Conservation (phyloP, 345 rosid genomes). For the Lepidium sativum region DNA sequence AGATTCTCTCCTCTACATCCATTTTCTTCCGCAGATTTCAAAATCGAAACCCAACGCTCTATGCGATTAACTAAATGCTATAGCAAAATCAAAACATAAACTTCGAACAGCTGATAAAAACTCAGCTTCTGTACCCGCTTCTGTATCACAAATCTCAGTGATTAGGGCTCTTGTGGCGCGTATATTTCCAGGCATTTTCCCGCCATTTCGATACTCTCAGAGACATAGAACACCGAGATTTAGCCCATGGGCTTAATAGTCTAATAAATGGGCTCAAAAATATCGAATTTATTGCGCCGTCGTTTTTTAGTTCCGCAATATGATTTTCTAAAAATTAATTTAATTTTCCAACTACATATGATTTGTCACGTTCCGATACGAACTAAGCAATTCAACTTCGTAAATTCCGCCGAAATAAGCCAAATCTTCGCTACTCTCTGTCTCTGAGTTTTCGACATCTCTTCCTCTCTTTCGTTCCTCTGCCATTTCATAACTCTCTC, state of each 20-base stretch:
- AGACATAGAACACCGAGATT: not conserved
- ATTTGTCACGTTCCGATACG: slow-evolving; percentile 49
- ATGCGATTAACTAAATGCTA: not conserved
- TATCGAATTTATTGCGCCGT: not conserved
- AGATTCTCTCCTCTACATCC: slow-evolving; percentile 26
- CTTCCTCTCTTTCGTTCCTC: not conserved
- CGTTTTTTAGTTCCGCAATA: not conserved
- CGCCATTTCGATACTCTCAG: slow-evolving; percentile 7
- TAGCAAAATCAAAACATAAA: not conserved
- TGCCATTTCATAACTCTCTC: not conserved
- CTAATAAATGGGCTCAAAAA: not conserved
- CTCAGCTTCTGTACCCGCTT: not conserved
- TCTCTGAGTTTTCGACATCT: not conserved
- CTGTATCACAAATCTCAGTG: not conserved
- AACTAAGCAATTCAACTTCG: slow-evolving; percentile 34
- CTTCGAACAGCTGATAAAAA: not conserved
- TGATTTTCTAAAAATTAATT: not conserved
- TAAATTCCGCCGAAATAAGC: slow-evolving; percentile 38
- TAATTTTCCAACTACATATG: slow-evolving; percentile 5
- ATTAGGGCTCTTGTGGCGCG: slow-evolving; percentile 30
- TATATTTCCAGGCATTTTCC: slow-evolving; percentile 6
- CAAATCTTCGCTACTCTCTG: slow-evolving; percentile 1
- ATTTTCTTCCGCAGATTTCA: not conserved
- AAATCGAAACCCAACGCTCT: not conserved
- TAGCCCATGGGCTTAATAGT: not conserved